Conservation (phyloP, 1,139 yeast species). For the Candida smagusa region DNA sequence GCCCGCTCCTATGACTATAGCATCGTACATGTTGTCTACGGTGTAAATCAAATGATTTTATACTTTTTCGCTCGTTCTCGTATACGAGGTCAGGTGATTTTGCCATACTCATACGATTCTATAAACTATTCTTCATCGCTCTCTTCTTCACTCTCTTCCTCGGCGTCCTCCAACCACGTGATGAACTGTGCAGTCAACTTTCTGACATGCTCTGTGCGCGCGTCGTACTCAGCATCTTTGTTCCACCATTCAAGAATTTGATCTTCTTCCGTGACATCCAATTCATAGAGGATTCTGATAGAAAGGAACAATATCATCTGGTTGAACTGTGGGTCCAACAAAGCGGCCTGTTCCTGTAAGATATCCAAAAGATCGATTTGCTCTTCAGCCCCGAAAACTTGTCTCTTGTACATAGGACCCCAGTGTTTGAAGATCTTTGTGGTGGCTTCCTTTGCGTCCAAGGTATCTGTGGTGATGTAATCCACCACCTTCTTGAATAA, state of each 20-base stretch:
- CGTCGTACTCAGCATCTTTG: conserved; percentile 36
- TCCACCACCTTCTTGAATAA: conserved; percentile 65
- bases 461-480: conserved; percentile 71
- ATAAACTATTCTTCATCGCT: conserved; percentile 15
- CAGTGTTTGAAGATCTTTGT: conserved; percentile 72
- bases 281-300: conserved; percentile 68
- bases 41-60: too few species aligned
- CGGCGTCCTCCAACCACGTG: conserved; percentile 86
- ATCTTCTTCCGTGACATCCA: conserved; percentile 80
- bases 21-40: conserved; percentile 41
- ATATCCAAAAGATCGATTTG: conserved; percentile 68
- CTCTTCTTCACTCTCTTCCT: conserved; percentile 63
- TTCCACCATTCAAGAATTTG: conserved; percentile 82
- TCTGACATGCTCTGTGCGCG: conserved; percentile 49
- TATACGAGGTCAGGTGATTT: too few species aligned
- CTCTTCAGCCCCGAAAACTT: conserved; percentile 77
- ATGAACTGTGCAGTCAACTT: conserved; percentile 67
- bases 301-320: conserved; percentile 63
- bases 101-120: too few species aligned
- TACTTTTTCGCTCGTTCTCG: too few species aligned
- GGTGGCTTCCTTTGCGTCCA: conserved; percentile 72
- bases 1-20: conserved; percentile 87
- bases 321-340: conserved; percentile 26
- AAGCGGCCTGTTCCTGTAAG: conserved; percentile 48
- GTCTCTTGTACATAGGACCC: conserved; percentile 77